Conservation (phyloP, 768 basidiomycete genomes). For the Panaeolus cyanescens region DNA sequence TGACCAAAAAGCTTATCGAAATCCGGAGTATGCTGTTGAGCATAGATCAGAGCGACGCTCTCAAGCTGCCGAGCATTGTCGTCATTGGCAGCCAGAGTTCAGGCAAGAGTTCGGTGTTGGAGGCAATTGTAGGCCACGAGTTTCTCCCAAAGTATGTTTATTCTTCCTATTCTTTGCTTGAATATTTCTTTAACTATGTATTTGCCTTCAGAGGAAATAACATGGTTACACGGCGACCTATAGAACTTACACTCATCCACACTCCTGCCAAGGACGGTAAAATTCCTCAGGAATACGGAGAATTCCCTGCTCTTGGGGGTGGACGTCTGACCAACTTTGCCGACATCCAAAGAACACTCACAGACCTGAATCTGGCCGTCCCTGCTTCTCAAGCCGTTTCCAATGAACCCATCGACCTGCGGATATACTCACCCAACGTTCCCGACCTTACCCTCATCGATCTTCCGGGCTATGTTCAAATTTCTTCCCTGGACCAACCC, state of each 20-base stretch:
- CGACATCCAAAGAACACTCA: slow-evolving; percentile 90
- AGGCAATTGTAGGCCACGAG: slow-evolving; percentile 96
- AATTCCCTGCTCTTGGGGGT: slow-evolving; percentile 88
- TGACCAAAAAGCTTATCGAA: slow-evolving; percentile 95
- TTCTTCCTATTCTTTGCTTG: neutral
- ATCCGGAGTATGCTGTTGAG: slow-evolving; percentile 93
- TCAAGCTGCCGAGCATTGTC: slow-evolving; percentile 96
- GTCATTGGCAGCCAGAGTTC: slow-evolving; percentile 99
- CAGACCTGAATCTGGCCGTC: slow-evolving; percentile 94
- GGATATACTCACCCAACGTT: slow-evolving; percentile 94
- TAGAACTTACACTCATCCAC: slow-evolving; percentile 96
- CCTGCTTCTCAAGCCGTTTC: slow-evolving; percentile 90
- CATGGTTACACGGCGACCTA: slow-evolving; percentile 98
- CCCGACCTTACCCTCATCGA: slow-evolving; percentile 98
- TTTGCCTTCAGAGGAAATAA: slow-evolving; percentile 81
- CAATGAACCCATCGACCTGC: slow-evolving; percentile 93
- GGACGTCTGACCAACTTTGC: slow-evolving; percentile 90
- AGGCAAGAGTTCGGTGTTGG: slow-evolving; percentile 96
- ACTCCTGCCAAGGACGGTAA: slow-evolving; percentile 66
- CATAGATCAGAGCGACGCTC: slow-evolving; percentile 92
- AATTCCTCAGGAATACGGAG: slow-evolving; percentile 79
- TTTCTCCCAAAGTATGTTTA: slow-evolving; percentile 92
- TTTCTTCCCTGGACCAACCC: slow-evolving; percentile 93
- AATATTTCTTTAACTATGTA: slow-evolving; percentile 7
- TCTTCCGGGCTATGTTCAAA: slow-evolving; percentile 96